phyloP scores from a whole-genome alignment of 768 basidiomycete genomes.

The Naganishia vishniacii region DNA sequence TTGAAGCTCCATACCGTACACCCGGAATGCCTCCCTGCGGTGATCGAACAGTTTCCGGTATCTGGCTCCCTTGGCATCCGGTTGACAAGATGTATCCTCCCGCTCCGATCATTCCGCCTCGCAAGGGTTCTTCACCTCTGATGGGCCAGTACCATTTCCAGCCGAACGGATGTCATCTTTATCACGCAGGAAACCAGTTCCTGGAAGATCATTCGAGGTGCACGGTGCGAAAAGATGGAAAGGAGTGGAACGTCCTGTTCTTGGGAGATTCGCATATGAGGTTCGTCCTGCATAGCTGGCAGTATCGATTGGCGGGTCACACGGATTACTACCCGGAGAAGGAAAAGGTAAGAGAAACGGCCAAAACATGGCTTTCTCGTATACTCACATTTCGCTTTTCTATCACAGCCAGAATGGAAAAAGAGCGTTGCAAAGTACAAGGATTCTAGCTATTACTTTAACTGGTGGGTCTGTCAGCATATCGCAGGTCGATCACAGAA shows the following conservation, averaged over 20 bases:
- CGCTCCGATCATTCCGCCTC: conserved; percentile 1
- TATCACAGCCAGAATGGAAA: neutral
- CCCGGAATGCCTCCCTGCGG: conserved; percentile 3
- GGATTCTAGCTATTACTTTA: conserved; percentile 13
- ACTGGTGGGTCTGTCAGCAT: neutral
- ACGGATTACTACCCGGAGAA: conserved; percentile 11
- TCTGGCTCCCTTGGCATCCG: conserved; percentile 23
- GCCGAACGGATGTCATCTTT: conserved; percentile 18
- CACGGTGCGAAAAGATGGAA: neutral
- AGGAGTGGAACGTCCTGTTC: conserved; percentile 25
- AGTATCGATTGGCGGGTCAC: conserved; percentile 24
- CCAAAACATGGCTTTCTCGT: neutral
- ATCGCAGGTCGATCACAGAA: no score
- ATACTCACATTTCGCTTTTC: neutral
- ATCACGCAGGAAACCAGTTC: conserved; percentile 20
- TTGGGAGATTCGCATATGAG: conserved; percentile 23
- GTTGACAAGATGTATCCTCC: conserved; percentile 23
- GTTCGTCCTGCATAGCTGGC: conserved; percentile 16
- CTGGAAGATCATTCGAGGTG: conserved; percentile 10
- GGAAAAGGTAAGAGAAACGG: neutral
- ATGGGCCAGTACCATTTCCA: conserved; percentile 19
- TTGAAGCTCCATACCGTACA: neutral
- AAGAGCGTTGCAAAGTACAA: conserved; percentile 3
- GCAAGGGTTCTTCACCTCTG: conserved; percentile 14
- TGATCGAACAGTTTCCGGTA: neutral